phyloP scores from a whole-genome alignment of 352 stramenopile species.

The Globisporangium paddicum region DNA sequence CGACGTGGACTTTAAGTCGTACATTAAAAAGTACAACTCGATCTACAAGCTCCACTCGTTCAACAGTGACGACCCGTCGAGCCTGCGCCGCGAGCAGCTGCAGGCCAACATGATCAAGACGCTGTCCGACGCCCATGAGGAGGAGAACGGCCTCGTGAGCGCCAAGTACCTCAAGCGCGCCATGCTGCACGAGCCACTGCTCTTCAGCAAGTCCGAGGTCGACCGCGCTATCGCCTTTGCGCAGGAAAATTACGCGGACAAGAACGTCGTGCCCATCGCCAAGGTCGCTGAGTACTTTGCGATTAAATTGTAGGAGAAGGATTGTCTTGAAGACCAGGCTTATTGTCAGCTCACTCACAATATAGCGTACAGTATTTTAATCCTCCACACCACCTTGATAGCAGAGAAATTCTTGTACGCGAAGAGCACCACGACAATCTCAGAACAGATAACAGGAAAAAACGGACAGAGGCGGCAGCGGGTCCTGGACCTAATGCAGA shows the following conservation, averaged over 20 bases:
- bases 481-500: no score
- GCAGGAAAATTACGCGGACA: slow-evolving; percentile 41
- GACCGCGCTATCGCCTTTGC: slow-evolving; percentile 43
- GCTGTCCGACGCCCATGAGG: slow-evolving; percentile 57
- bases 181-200: slow-evolving; percentile 70
- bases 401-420: no score
- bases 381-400: no score
- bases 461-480: no score
- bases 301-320: slow-evolving; percentile 1
- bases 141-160: slow-evolving; percentile 46
- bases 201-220: slow-evolving; percentile 76
- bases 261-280: slow-evolving; percentile 8
- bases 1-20: slow-evolving; percentile 78
- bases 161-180: slow-evolving; percentile 55
- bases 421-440: no score
- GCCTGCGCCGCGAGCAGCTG: slow-evolving; percentile 49
- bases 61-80: slow-evolving; percentile 29
- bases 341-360: no score
- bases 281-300: slow-evolving; percentile 15
- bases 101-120: slow-evolving; percentile 72
- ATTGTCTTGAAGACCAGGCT: no score
- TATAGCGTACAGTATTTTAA: no score
- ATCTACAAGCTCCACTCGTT: slow-evolving; percentile 85
- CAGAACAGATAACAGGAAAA: no score
- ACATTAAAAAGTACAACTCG: slow-evolving; percentile 71